Conservation (phyloP, 2,329 filamentous ascomycete species). For the Talaromyces sp. region DNA sequence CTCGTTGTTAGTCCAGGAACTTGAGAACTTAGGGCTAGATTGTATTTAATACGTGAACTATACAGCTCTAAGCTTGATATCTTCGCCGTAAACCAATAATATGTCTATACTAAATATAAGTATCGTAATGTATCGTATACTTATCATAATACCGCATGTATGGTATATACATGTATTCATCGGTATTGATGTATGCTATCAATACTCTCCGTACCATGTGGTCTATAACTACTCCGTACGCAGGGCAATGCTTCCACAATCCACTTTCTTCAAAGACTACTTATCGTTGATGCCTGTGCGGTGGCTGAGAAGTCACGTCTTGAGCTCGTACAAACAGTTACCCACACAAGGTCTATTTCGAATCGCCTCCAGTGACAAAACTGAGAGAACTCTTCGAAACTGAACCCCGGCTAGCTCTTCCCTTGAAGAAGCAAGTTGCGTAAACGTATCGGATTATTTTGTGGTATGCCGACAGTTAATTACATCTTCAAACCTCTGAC, state of each 20-base stretch:
- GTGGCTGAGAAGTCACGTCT: background rate
- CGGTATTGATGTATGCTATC: background rate
- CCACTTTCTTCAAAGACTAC: background rate
- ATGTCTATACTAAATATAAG: background rate
- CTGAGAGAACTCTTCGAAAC: background rate
- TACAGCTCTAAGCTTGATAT: background rate
- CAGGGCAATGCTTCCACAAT: background rate
- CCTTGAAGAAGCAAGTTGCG: background rate
- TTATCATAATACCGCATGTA: background rate
- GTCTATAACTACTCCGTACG: background rate
- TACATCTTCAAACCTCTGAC: no score
- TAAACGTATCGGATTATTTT: background rate
- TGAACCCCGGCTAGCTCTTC: background rate
- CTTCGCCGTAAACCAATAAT: background rate
- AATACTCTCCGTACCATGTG: background rate
- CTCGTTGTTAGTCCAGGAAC: background rate
- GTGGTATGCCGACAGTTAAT: background rate
- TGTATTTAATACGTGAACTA: background rate
- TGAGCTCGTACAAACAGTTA: background rate
- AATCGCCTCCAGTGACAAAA: background rate
- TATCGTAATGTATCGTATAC: background rate
- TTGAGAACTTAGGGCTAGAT: slow-evolving; percentile 1
- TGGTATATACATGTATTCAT: background rate
- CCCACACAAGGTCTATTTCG: background rate
- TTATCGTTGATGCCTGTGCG: background rate